Percentiles rank a stretch among this genome's conserved stretches.
These are phyloP conservation scores for Plasmodium gonderi DNA, from an alignment of 169 alveolate species.

Conservation along the genomic window DNA sequence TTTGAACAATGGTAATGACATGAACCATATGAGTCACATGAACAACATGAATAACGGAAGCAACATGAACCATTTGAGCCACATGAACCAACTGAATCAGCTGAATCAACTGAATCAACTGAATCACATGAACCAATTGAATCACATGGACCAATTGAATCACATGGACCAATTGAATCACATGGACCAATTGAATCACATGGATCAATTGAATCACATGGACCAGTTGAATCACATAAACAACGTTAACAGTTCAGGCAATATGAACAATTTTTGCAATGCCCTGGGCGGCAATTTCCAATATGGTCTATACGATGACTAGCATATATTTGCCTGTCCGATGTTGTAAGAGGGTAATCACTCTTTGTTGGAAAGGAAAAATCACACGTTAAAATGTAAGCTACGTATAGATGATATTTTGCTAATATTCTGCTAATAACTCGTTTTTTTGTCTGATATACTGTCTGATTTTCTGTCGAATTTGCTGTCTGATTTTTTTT, in stretches of 20 bases:
- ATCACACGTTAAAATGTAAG: neutral
- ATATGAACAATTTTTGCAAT: slow-evolving; percentile 4
- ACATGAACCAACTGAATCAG: neutral
- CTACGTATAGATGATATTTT: neutral
- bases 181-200: neutral
- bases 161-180: neutral
- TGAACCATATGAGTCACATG: neutral
- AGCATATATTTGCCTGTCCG: neutral
- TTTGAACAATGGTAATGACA: neutral
- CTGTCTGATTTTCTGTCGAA: neutral
- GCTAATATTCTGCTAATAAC: too few relatives aligned
- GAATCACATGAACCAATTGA: too few relatives aligned
- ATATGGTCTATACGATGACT: neutral
- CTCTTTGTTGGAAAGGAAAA: neutral
- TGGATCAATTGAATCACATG: neutral
- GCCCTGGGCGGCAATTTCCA: neutral
- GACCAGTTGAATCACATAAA: neutral
- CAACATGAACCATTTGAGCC: neutral
- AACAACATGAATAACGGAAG: neutral
- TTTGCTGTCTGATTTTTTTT: neutral
- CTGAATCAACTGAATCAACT: neutral
- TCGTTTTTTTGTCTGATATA: too few relatives aligned
- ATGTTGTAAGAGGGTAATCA: neutral
- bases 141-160: neutral
- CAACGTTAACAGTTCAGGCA: neutral